These are phyloP conservation scores for Rhizopus microsporus DNA, from an alignment of 371 early-diverging fungal genomes.

Conservation along the genomic window DNA sequence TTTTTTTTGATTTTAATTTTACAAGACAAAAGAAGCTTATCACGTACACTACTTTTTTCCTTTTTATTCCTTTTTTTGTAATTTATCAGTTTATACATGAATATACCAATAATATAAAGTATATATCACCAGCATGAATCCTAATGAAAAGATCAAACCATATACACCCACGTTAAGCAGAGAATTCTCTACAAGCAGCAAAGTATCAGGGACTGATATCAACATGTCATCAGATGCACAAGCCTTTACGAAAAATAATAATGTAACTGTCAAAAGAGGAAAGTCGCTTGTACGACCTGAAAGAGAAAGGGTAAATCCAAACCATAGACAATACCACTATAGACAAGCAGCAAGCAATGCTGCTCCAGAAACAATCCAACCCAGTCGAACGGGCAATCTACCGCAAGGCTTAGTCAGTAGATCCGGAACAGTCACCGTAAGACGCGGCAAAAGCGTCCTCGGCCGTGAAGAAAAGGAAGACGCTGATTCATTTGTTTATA, in stretches of 20 bases:
- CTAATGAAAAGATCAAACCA: conserved; percentile 16
- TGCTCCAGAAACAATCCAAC: conserved; percentile 25
- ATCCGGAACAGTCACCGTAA: conserved; percentile 15
- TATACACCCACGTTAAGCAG: conserved; percentile 22
- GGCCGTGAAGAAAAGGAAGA: conserved; percentile 41
- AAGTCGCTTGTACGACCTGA: conserved; percentile 74
- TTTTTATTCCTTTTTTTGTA: too few species aligned
- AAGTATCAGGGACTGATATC: background rate
- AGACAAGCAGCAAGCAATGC: conserved; percentile 47
- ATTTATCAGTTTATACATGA: too few species aligned
- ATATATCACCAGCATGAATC: background rate
- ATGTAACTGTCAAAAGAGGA: conserved; percentile 37
- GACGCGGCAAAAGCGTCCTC: conserved; percentile 47
- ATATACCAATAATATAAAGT: too few species aligned
- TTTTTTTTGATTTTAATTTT: background rate
- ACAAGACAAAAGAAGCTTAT: too few species aligned
- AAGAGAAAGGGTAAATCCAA: conserved; percentile 60
- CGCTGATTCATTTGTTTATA: conserved; percentile 22
- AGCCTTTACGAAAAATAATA: conserved; percentile 19
- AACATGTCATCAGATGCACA: conserved; percentile 26
- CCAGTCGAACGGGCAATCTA: conserved; percentile 40
- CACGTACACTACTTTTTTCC: too few species aligned
- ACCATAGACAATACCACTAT: conserved; percentile 57
- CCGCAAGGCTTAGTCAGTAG: conserved; percentile 10
- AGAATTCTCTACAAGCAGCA: conserved; percentile 19